Conservation (phyloP, 192 early-diverging fungal genomes). For the Coemansia sp. region DNA sequence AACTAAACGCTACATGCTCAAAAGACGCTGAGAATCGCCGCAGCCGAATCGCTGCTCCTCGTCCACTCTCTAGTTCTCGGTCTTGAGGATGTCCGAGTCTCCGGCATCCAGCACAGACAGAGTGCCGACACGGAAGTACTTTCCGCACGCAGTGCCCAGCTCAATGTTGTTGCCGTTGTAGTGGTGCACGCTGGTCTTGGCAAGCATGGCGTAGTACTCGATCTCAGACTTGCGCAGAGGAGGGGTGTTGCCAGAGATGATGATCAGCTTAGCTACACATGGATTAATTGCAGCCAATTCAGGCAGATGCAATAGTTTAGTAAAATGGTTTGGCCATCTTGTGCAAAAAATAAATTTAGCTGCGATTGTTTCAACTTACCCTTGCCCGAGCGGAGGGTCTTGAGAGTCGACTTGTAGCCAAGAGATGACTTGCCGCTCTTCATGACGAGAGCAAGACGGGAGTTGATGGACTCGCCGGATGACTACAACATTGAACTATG, state of each 20-base stretch:
- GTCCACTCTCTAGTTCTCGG: conserved; percentile 29
- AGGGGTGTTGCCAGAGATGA: conserved; percentile 99
- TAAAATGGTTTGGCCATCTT: neutral
- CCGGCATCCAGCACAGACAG: conserved; percentile 98
- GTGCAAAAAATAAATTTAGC: neutral
- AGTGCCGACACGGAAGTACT: conserved; percentile 94
- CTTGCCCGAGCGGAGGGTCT: conserved; percentile 96
- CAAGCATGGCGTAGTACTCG: conserved; percentile 99
- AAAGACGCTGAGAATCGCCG: conserved; percentile 3
- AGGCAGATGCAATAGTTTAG: neutral
- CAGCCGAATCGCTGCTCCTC: neutral
- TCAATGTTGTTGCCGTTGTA: conserved; percentile 98
- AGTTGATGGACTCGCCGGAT: conserved; percentile 94
- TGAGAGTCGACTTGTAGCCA: conserved; percentile 99
- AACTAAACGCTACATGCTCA: conserved; percentile 9
- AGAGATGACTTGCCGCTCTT: conserved; percentile 98
- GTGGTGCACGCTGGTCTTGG: conserved; percentile 99
- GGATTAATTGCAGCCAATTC: too few relatives aligned
- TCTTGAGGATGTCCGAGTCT: conserved; percentile 89
- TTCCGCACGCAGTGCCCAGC: conserved; percentile 99
- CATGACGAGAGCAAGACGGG: conserved; percentile 97
- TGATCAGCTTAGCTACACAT: conserved; percentile 87
- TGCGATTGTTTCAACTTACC: conserved; percentile 20
- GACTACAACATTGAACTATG: conserved; percentile 62
- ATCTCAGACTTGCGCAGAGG: conserved; percentile 99